Conservation (phyloP, 306 rosid species). For the Vigna mungo region DNA sequence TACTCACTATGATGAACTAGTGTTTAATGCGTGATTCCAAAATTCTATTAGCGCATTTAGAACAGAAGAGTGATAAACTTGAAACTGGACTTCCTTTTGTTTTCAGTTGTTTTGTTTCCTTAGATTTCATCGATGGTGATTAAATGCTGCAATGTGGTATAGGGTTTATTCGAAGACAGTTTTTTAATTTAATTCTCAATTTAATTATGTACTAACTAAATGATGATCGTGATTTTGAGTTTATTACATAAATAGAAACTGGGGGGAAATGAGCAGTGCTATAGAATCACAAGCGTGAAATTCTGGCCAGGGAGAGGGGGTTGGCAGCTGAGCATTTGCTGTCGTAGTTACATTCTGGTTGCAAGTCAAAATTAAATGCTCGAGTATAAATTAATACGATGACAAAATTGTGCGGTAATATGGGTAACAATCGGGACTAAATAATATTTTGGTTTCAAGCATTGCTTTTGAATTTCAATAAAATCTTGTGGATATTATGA, state of each 20-base stretch:
- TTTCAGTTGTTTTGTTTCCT: neutral
- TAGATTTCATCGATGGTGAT: neutral
- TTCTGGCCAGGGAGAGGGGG: neutral
- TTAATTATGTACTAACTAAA: neutral
- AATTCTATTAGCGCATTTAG: slow-evolving; percentile 7
- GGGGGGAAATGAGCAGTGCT: slow-evolving; percentile 5
- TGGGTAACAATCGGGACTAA: neutral
- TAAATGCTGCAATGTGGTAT: neutral
- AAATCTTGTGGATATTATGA: slow-evolving; percentile 15
- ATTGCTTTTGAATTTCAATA: neutral
- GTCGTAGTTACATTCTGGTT: neutral
- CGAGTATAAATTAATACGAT: neutral
- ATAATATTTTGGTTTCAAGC: neutral
- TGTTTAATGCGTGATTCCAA: neutral
- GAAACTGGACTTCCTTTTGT: neutral
- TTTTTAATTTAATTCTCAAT: neutral
- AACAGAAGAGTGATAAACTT: neutral
- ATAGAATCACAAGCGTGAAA: neutral
- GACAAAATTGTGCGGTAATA: neutral
- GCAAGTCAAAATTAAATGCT: neutral
- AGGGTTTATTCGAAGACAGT: neutral
- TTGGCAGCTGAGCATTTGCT: neutral
- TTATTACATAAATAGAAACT: slow-evolving; percentile 15
- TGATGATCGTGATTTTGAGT: slow-evolving; percentile 20
- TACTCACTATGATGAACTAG: neutral